A percentile compares a stretch with the other conserved stretches of the same genome.
Conservation (phyloP, 192 early-diverging fungal genomes). For the Entophlyctis luteolus region DNA sequence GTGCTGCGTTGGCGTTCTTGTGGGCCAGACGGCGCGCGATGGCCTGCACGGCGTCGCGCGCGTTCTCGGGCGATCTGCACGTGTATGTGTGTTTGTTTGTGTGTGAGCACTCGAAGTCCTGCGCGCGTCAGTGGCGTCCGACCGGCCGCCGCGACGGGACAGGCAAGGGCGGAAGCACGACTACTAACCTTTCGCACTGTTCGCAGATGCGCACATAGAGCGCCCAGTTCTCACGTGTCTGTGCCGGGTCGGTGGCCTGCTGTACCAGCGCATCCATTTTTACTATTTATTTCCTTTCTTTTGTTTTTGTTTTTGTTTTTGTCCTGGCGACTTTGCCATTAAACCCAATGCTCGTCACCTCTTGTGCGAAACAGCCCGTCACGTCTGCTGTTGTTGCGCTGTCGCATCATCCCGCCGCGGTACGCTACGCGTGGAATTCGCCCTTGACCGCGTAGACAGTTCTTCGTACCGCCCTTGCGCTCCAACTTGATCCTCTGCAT, state of each 20-base stretch:
- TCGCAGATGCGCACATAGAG: constrained; percentile 50
- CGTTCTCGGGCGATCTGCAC: constrained; percentile 12
- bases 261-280: neutral
- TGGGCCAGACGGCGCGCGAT: constrained; percentile 37
- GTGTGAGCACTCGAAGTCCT: neutral
- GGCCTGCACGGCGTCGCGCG: constrained; percentile 34
- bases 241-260: constrained; percentile 82
- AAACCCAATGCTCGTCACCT: too few species aligned
- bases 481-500: too few species aligned
- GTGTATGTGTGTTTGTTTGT: neutral
- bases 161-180: constrained; percentile 14
- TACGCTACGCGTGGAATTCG: too few species aligned
- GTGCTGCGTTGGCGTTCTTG: constrained; percentile 63
- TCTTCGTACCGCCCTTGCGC: too few species aligned
- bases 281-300: too few species aligned
- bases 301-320: too few species aligned
- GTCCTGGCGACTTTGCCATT: too few species aligned
- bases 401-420: too few species aligned
- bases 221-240: constrained; percentile 90
- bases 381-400: too few species aligned
- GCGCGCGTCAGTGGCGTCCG: neutral
- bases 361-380: too few species aligned
- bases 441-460: too few species aligned
- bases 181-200: constrained; percentile 35
- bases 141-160: neutral